phyloP scores from a whole-genome alignment of 2,329 filamentous ascomycete genomes.

The Colletotrichum sp. region DNA sequence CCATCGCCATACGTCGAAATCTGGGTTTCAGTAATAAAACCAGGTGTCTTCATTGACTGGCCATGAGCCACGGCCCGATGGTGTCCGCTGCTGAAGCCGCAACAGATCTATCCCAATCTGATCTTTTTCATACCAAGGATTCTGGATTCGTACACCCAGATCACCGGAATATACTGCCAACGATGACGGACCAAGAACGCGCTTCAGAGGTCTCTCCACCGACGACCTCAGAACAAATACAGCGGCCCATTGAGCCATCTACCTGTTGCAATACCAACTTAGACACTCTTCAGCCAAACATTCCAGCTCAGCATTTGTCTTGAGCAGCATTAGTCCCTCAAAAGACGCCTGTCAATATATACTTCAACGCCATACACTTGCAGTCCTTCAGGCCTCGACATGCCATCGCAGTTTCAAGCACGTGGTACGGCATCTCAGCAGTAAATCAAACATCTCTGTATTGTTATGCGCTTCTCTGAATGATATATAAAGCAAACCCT shows the following conservation, averaged over 20 bases:
- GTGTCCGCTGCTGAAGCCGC: too few species aligned
- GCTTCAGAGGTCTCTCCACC: background rate
- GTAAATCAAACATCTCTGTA: too few species aligned
- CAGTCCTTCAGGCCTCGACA: background rate
- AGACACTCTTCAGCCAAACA: too few species aligned
- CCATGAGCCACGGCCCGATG: background rate
- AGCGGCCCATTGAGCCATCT: fast-evolving
- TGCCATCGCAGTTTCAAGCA: background rate
- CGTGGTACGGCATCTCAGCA: background rate
- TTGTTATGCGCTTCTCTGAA: too few species aligned
- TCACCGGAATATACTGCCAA: background rate
- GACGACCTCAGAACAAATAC: background rate
- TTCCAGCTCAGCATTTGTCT: too few species aligned
- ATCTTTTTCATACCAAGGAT: fast-evolving
- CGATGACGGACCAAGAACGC: background rate
- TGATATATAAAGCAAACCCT: background rate
- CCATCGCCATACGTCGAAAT: too few species aligned
- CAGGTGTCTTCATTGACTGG: fast-evolving
- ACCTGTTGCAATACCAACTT: fast-evolving
- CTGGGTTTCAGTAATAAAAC: too few species aligned
- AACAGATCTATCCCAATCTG: background rate
- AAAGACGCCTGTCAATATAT: background rate
- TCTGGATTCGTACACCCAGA: background rate
- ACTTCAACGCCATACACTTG: fast-evolving
- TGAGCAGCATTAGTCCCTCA: background rate